A percentile compares a stretch with the other conserved stretches of the same genome.
These are phyloP conservation scores for Cryptosporidium sp. DNA, from an alignment of 169 alveolate genomes.

Conservation along the genomic window DNA sequence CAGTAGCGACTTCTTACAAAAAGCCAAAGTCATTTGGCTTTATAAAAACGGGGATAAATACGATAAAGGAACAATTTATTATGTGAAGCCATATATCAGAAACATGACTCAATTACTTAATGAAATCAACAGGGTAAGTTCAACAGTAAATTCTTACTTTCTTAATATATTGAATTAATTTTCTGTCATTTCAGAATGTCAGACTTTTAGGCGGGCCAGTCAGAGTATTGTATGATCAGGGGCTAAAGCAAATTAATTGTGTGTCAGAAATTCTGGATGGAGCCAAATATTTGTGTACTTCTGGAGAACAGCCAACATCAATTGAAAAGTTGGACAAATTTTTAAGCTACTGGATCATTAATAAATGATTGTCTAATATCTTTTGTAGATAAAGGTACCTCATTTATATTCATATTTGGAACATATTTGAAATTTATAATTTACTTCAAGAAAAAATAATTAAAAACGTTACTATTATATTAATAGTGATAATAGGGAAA, in stretches of 20 bases:
- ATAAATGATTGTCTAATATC: neutral
- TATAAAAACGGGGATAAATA: conserved; percentile 91
- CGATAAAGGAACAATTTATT: conserved; percentile 87
- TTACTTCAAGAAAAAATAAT: neutral
- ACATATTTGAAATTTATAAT: too few species aligned
- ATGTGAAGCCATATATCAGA: conserved; percentile 84
- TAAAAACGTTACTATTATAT: too few species aligned
- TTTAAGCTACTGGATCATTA: conserved; percentile 85
- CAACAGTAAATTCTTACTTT: neutral
- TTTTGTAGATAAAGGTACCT: neutral
- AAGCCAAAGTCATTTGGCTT: conserved; percentile 89
- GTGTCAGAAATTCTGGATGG: conserved; percentile 88
- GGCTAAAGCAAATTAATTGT: conserved; percentile 80
- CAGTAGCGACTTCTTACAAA: conserved; percentile 81
- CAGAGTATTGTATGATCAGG: conserved; percentile 87
- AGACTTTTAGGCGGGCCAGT: conserved; percentile 90
- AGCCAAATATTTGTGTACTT: conserved; percentile 81
- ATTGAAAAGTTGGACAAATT: conserved; percentile 83
- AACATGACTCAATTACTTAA: conserved; percentile 82
- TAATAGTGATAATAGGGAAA: too few species aligned
- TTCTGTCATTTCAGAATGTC: conserved; percentile 17
- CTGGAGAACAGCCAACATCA: conserved; percentile 90
- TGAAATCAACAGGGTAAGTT: conserved; percentile 84
- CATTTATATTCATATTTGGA: neutral
- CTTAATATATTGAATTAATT: neutral